Conservation (phyloP, 2,329 filamentous ascomycete species). For the Trichoderma sp. region DNA sequence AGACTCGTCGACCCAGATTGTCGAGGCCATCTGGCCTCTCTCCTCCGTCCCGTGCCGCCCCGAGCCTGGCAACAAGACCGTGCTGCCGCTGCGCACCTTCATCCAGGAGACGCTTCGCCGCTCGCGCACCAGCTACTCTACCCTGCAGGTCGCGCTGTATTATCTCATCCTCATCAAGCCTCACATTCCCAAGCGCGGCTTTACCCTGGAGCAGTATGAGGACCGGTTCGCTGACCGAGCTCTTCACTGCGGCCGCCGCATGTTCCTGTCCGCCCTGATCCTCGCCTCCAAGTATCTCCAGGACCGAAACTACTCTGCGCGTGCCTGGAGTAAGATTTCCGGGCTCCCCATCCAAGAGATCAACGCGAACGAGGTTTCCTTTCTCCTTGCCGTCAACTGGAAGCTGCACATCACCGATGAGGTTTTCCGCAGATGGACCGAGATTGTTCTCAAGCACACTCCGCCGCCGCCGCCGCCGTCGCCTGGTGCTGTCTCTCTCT, state of each 20-base stretch:
- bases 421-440: slow-evolving; percentile 88
- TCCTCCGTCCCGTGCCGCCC: slow-evolving; percentile 75
- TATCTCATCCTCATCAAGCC: slow-evolving; percentile 93
- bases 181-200: slow-evolving; percentile 77
- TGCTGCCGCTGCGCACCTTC: slow-evolving; percentile 88
- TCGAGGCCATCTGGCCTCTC: slow-evolving; percentile 94
- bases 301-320: slow-evolving; percentile 94
- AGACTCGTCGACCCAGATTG: slow-evolving; percentile 97
- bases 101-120: slow-evolving; percentile 95
- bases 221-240: slow-evolving; percentile 71
- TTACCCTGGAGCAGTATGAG: slow-evolving; percentile 78
- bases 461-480: slow-evolving; percentile 63
- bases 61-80: slow-evolving; percentile 69
- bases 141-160: slow-evolving; percentile 92
- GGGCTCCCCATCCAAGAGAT: slow-evolving; percentile 92
- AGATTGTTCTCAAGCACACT: slow-evolving; percentile 82
- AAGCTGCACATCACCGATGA: slow-evolving; percentile 88
- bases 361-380: slow-evolving; percentile 93
- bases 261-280: slow-evolving; percentile 94
- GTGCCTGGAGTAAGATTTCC: slow-evolving; percentile 98
- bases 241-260: slow-evolving; percentile 91
- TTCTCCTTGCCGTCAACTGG: slow-evolving; percentile 87
- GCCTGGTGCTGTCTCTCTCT: slow-evolving; percentile 44
- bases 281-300: slow-evolving; percentile 97
- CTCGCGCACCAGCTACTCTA: slow-evolving; percentile 96